Percentiles rank a stretch among this genome's conserved stretches.
Evolutionary conservation across 2,329 filamentous ascomycete species (phyloP).

Genomic region (Ceratocystis variospora): DNA sequence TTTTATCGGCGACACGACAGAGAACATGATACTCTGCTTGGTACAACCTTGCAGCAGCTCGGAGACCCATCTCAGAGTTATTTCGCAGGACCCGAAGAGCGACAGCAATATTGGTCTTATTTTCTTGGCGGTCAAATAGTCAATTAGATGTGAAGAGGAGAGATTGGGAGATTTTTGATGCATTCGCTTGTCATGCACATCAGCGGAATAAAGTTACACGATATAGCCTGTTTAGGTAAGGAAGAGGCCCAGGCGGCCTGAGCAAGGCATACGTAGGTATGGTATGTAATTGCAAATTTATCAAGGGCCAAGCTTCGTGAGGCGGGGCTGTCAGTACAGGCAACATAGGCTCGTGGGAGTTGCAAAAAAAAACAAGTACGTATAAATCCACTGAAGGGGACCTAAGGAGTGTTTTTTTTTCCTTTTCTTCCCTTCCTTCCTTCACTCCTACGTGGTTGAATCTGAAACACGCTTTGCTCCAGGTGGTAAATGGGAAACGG

Average conservation of each 20-base stretch:
- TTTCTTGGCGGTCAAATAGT: too few species aligned
- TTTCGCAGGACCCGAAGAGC: too few species aligned
- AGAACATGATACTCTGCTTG: too few species aligned
- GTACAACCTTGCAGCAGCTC: too few species aligned
- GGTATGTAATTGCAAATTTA: neutral
- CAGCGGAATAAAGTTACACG: neutral
- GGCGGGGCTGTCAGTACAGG: neutral
- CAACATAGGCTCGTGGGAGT: neutral
- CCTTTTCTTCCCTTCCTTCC: neutral
- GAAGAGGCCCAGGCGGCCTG: neutral
- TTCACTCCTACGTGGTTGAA: slow-evolving; percentile 1
- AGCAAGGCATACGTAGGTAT: neutral
- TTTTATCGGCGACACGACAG: too few species aligned
- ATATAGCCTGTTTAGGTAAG: neutral
- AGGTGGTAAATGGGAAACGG: neutral
- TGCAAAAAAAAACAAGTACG: neutral
- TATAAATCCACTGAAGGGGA: neutral
- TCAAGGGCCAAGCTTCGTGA: neutral
- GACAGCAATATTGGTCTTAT: too few species aligned
- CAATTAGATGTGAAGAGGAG: too few species aligned
- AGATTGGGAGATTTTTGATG: too few species aligned
- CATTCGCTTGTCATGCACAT: too few species aligned
- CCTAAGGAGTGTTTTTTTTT: neutral
- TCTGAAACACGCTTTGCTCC: slow-evolving; percentile 5
- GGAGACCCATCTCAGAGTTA: too few species aligned